These are phyloP conservation scores for Rhizopus stolonifer DNA, from an alignment of 371 early-diverging fungal genomes.

Conservation along the genomic window DNA sequence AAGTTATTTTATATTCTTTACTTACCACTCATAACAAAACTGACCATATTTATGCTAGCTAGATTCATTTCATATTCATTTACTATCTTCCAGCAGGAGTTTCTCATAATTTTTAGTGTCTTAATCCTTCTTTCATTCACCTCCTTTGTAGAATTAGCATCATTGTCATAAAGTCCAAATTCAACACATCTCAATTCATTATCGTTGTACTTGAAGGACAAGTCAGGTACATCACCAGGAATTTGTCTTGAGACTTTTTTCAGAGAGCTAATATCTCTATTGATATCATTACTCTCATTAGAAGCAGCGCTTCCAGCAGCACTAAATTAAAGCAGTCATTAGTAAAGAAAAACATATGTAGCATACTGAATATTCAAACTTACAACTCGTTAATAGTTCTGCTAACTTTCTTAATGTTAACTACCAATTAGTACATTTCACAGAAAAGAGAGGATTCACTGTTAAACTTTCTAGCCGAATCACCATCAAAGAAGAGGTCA, in stretches of 20 bases:
- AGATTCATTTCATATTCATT: neutral
- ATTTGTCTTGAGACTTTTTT: neutral
- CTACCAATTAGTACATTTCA: no score
- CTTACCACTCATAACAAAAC: conserved; percentile 4
- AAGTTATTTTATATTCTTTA: neutral
- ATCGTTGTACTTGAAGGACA: conserved; percentile 1
- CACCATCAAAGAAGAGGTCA: neutral
- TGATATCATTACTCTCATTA: neutral
- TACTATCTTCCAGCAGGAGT: neutral
- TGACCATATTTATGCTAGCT: neutral
- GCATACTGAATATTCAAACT: neutral
- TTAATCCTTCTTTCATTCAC: conserved; percentile 3
- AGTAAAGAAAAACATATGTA: neutral
- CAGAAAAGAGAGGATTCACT: neutral
- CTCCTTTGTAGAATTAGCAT: conserved; percentile 5
- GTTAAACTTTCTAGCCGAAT: neutral
- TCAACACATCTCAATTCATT: conserved; percentile 8
- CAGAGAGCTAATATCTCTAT: neutral
- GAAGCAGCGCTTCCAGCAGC: neutral
- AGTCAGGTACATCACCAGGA: conserved; percentile 1
- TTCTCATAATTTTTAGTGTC: conserved; percentile 1
- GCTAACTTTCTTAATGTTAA: no score
- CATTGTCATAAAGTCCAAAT: conserved; percentile 3
- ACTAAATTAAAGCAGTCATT: conserved; percentile 1
- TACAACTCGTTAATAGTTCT: no score